Percentiles rank a stretch among this genome's conserved stretches.
phyloP scores from a whole-genome alignment of 257 asterid species.

The Przewalskia tangutica region DNA sequence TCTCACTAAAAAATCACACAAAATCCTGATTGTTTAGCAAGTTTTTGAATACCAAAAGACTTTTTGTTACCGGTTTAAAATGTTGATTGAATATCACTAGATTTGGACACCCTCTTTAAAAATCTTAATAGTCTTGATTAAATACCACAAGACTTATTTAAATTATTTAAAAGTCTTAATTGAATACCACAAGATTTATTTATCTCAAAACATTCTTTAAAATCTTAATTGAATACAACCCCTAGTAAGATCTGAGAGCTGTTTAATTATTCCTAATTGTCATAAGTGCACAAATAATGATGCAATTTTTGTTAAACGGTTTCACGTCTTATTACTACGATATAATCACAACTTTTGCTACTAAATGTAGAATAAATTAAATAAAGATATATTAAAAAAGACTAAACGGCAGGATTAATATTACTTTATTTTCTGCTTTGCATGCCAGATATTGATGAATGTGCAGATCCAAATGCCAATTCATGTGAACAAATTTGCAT shows the following conservation, averaged over 20 bases:
- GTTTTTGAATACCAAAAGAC: too few species aligned
- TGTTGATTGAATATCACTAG: too few species aligned
- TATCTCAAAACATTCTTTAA: too few species aligned
- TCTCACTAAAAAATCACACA: too few species aligned
- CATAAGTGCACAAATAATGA: neutral
- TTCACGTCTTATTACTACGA: neutral
- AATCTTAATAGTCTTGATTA: too few species aligned
- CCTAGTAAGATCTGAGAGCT: neutral
- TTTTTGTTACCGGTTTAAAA: too few species aligned
- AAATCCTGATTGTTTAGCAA: too few species aligned
- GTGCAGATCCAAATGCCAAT: slow-evolving; percentile 5
- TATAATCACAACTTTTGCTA: neutral
- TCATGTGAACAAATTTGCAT: slow-evolving; percentile 27
- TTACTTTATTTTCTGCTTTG: neutral
- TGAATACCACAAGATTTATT: too few species aligned
- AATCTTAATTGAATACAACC: too few species aligned
- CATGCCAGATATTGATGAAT: slow-evolving; percentile 22
- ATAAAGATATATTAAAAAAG: neutral
- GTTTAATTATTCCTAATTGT: neutral
- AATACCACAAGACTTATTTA: too few species aligned
- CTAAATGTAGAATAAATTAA: neutral
- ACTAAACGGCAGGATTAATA: neutral
- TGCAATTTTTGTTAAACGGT: neutral
- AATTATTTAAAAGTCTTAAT: too few species aligned
- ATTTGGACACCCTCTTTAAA: too few species aligned